Conservation (phyloP, 495 filamentous ascomycete genomes). For the Neurospora sp. region DNA sequence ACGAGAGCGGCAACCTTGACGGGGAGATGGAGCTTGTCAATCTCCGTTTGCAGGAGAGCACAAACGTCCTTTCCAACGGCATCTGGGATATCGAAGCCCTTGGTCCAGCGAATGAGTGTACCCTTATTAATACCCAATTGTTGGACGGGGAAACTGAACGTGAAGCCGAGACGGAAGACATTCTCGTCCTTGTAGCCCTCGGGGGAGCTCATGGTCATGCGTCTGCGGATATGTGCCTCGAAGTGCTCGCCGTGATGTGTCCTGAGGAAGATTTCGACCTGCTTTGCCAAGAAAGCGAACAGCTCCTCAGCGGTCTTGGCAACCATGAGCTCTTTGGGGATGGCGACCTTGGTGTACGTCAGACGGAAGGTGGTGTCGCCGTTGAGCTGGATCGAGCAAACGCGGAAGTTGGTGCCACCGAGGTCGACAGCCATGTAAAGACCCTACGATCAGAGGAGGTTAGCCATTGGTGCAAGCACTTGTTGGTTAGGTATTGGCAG, state of each 20-base stretch:
- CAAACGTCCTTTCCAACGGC: conserved; percentile 93
- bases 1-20: conserved; percentile 90
- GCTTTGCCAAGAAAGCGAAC: conserved; percentile 85
- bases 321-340: conserved; percentile 82
- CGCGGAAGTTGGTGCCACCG: conserved; percentile 95
- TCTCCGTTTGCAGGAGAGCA: conserved; percentile 76
- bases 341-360: conserved; percentile 82
- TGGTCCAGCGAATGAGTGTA: conserved; percentile 90
- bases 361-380: conserved; percentile 89
- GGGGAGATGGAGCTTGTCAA: conserved; percentile 76
- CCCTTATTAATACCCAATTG: conserved; percentile 91
- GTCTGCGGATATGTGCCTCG: conserved; percentile 51
- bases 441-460: conserved; percentile 46
- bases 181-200: conserved; percentile 53
- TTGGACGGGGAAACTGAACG: conserved; percentile 93
- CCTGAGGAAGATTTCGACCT: conserved; percentile 79
- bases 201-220: conserved; percentile 40
- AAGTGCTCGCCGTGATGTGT: conserved; percentile 88
- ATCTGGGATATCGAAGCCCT: conserved; percentile 93
- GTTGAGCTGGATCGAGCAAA: conserved; percentile 86
- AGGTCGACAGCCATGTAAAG: conserved; percentile 94
- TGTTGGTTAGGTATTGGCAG: neutral
- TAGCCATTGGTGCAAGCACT: neutral
- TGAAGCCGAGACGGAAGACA: conserved; percentile 87
- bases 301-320: conserved; percentile 79